phyloP scores from a whole-genome alignment of 805 yeast genomes.

The Ogataea zsoltii region DNA sequence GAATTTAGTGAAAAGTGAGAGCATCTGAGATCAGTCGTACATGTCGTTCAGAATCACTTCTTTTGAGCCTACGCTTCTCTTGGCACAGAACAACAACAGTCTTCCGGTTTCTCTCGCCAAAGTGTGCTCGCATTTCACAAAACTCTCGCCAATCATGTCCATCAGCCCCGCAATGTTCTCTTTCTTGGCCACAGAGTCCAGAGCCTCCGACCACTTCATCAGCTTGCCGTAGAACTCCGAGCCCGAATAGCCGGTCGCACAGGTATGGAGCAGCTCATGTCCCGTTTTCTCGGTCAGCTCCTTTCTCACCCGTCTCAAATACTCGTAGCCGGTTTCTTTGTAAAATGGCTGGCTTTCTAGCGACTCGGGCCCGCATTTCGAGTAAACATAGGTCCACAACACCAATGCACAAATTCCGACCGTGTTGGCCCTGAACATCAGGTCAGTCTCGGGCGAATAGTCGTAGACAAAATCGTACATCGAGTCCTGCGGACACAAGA shows the following conservation, averaged over 20 bases:
- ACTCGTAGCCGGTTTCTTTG: slow-evolving; percentile 51
- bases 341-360: background rate
- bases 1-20: too few species aligned
- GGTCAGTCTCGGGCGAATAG: slow-evolving; percentile 54
- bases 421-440: slow-evolving; percentile 45
- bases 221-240: slow-evolving; percentile 43
- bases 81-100: slow-evolving; percentile 53
- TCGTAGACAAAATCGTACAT: slow-evolving; percentile 41
- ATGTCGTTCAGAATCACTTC: slow-evolving; percentile 50
- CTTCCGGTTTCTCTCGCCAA: slow-evolving; percentile 57
- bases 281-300: slow-evolving; percentile 40
- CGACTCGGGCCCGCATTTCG: slow-evolving; percentile 47
- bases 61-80: slow-evolving; percentile 52
- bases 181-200: slow-evolving; percentile 42
- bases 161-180: slow-evolving; percentile 59
- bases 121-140: slow-evolving; percentile 50
- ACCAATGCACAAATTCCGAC: slow-evolving; percentile 43
- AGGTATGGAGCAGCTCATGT: slow-evolving; percentile 33
- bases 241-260: slow-evolving; percentile 36
- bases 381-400: slow-evolving; percentile 54
- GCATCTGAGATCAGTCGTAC: slow-evolving; percentile 44
- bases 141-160: slow-evolving; percentile 42
- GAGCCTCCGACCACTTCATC: slow-evolving; percentile 40
- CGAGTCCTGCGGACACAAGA: slow-evolving; percentile 52
- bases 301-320: slow-evolving; percentile 48